Conservation (phyloP, 2,329 filamentous ascomycete species). For the Lachnellula arida region DNA sequence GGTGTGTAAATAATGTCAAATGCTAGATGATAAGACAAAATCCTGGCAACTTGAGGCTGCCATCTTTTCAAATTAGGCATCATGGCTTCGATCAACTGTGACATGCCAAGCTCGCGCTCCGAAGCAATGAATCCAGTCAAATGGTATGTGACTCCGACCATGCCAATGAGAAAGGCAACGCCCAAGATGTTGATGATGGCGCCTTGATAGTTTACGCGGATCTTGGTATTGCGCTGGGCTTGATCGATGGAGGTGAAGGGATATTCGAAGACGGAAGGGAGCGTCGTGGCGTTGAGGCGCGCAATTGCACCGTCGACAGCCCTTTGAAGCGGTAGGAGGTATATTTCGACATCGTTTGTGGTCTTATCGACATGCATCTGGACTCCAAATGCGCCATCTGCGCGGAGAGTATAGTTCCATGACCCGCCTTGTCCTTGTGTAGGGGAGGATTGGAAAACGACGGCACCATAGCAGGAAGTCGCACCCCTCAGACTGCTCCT, state of each 20-base stretch:
- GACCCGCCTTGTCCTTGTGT: constrained; percentile 57
- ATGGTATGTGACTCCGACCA: constrained; percentile 82
- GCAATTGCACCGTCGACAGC: constrained; percentile 73
- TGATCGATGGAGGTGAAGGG: constrained; percentile 70
- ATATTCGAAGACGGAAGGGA: constrained; percentile 59
- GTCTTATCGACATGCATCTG: constrained; percentile 60
- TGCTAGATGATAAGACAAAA: constrained; percentile 73
- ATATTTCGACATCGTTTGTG: constrained; percentile 72
- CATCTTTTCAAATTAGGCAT: constrained; percentile 71
- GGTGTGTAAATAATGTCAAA: constrained; percentile 78
- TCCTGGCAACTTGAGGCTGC: constrained; percentile 72
- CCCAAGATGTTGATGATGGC: constrained; percentile 71
- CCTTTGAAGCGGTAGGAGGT: constrained; percentile 72
- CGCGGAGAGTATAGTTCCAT: constrained; percentile 85
- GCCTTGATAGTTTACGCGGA: constrained; percentile 66
- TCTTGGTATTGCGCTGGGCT: constrained; percentile 58
- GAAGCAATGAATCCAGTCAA: constrained; percentile 79
- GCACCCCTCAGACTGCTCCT: constrained; percentile 60
- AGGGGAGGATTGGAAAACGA: constrained; percentile 72
- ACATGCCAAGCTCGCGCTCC: constrained; percentile 83
- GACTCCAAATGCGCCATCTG: constrained; percentile 64
- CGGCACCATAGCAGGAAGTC: constrained; percentile 67
- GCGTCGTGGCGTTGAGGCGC: constrained; percentile 41
- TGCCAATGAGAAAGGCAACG: constrained; percentile 72
- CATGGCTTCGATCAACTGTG: constrained; percentile 86